These are phyloP conservation scores for Debaryomyces nepalensis DNA, from an alignment of 1,139 yeast genomes.

Conservation along the genomic window DNA sequence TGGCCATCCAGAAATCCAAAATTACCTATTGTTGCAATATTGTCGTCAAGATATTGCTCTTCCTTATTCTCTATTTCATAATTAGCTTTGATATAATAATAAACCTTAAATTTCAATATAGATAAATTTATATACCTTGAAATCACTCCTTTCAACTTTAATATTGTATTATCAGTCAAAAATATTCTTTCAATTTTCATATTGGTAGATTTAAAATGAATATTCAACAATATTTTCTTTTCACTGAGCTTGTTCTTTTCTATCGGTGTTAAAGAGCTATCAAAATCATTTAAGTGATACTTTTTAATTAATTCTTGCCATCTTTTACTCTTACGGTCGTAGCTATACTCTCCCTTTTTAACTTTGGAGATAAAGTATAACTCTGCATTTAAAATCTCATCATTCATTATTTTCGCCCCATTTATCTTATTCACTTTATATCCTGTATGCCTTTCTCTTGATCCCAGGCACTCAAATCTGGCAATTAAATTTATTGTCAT, in stretches of 20 bases:
- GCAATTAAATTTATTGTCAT: constrained; percentile 52
- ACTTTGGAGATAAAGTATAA: constrained; percentile 65
- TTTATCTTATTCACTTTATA: constrained; percentile 48
- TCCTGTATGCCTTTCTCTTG: constrained; percentile 6
- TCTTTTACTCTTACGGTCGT: constrained; percentile 25
- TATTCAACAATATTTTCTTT: constrained; percentile 20
- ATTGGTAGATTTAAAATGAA: constrained; percentile 14
- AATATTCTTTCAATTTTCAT: constrained; percentile 23
- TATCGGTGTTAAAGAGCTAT: neutral
- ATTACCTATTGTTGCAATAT: constrained; percentile 39
- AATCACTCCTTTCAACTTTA: constrained; percentile 33
- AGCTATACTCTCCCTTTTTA: constrained; percentile 30
- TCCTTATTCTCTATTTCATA: constrained; percentile 14
- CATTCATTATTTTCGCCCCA: constrained; percentile 53
- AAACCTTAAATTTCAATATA: constrained; percentile 24
- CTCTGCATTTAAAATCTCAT: constrained; percentile 67
- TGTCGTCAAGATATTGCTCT: constrained; percentile 32
- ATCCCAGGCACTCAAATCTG: constrained; percentile 40
- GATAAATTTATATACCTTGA: constrained; percentile 21
- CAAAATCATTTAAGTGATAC: constrained; percentile 23
- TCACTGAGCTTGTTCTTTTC: neutral
- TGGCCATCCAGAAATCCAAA: constrained; percentile 36
- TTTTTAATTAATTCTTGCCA: constrained; percentile 35
- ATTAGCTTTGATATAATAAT: constrained; percentile 25
- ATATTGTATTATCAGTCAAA: constrained; percentile 30